Percentiles rank a stretch among this genome's conserved stretches.
phyloP scores from a whole-genome alignment of 208 protist genomes.

The Chromosphaera perkinsii region DNA sequence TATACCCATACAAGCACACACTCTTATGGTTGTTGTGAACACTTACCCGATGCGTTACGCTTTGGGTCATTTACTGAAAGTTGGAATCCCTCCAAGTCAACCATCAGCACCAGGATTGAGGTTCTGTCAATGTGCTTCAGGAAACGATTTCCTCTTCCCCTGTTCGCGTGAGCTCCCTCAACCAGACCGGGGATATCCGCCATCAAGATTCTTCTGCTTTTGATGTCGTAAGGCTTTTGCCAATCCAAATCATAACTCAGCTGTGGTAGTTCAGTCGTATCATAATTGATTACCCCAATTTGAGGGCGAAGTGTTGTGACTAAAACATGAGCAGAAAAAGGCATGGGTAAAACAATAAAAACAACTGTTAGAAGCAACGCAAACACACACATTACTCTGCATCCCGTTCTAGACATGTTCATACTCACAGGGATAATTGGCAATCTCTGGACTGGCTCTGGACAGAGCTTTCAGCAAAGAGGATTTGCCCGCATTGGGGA shows the following conservation, averaged over 20 bases:
- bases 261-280: not conserved
- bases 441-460: slow-evolving; percentile 47
- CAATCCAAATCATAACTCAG: too few species aligned
- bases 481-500: slow-evolving; percentile 61
- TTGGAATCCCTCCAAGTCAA: slow-evolving; percentile 20
- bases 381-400: too few species aligned
- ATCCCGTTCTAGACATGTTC: too few species aligned
- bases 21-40: too few species aligned
- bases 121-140: slow-evolving; percentile 65
- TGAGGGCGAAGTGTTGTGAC: slow-evolving; percentile 6
- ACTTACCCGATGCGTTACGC: too few species aligned
- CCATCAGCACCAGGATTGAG: slow-evolving; percentile 7
- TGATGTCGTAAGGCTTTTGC: not conserved
- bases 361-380: too few species aligned
- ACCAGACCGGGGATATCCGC: slow-evolving; percentile 63
- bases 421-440: too few species aligned
- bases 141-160: slow-evolving; percentile 59
- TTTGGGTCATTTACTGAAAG: slow-evolving; percentile 10
- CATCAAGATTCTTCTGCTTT: slow-evolving; percentile 14
- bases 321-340: too few species aligned
- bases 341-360: too few species aligned
- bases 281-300: not conserved
- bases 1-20: too few species aligned
- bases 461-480: slow-evolving; percentile 23
- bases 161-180: slow-evolving; percentile 54